A percentile compares a stretch with the other conserved stretches of the same genome.
These are phyloP conservation scores for Penicillium taxi DNA, from an alignment of 495 filamentous ascomycete genomes.

Conservation along the genomic window DNA sequence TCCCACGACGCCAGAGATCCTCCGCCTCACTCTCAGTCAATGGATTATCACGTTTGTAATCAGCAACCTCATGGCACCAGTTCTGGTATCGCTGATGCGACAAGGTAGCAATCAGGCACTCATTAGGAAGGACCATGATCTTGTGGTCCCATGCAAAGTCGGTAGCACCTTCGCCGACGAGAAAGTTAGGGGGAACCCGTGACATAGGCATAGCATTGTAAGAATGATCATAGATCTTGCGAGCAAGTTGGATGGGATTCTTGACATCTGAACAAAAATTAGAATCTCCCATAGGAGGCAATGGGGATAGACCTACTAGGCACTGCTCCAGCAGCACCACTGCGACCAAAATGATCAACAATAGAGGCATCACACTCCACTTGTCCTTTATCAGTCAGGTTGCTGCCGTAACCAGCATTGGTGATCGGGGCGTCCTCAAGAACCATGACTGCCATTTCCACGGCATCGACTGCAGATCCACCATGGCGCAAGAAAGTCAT, in stretches of 20 bases:
- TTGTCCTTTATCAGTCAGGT: conserved; percentile 77
- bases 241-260: conserved; percentile 85
- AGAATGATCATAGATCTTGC: conserved; percentile 69
- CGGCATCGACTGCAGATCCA: conserved; percentile 77
- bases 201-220: conserved; percentile 64
- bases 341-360: conserved; percentile 82
- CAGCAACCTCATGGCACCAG: conserved; percentile 69
- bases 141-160: conserved; percentile 76
- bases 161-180: conserved; percentile 75
- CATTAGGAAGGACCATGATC: conserved; percentile 58
- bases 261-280: conserved; percentile 58
- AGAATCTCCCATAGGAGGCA: conserved; percentile 1
- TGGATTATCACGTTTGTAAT: conserved; percentile 21
- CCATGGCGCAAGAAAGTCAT: conserved; percentile 74
- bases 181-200: conserved; percentile 85
- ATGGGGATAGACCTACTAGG: conserved; percentile 52
- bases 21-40: conserved; percentile 2
- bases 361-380: conserved; percentile 94
- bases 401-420: conserved; percentile 93
- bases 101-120: conserved; percentile 64
- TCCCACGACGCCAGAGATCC: conserved; percentile 2
- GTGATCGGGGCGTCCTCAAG: conserved; percentile 93
- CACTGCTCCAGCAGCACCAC: conserved; percentile 87
- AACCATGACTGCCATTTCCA: conserved; percentile 77
- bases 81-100: conserved; percentile 64